phyloP scores from a whole-genome alignment of 805 yeast species.

The Babjeviella inositovora region DNA sequence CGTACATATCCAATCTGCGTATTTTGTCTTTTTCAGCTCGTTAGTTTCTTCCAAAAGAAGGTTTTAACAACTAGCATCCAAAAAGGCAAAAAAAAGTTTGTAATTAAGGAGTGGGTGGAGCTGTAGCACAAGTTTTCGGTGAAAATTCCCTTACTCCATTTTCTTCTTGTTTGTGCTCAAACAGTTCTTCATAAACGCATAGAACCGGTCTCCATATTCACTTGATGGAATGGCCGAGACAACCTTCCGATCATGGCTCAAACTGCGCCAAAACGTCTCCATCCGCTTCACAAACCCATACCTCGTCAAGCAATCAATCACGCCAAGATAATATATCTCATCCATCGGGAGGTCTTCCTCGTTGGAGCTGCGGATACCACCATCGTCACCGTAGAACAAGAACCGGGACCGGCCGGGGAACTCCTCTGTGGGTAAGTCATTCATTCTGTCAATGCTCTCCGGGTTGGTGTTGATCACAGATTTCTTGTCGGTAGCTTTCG shows the following conservation, averaged over 20 bases:
- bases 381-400: constrained; percentile 63
- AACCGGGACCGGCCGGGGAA: constrained; percentile 32
- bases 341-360: constrained; percentile 38
- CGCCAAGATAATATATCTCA: constrained; percentile 77
- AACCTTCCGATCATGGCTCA: constrained; percentile 49
- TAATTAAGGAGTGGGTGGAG: too few species aligned
- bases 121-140: too few species aligned
- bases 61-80: too few species aligned
- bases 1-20: too few species aligned
- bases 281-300: constrained; percentile 58
- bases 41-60: too few species aligned
- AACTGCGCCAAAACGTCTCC: constrained; percentile 75
- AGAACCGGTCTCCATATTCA: constrained; percentile 83
- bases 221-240: constrained; percentile 83
- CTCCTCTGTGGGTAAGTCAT: constrained; percentile 24
- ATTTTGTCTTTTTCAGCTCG: too few species aligned
- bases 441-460: constrained; percentile 17
- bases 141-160: too few species aligned
- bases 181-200: constrained; percentile 46
- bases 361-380: constrained; percentile 70
- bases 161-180: too few species aligned
- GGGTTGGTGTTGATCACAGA: constrained; percentile 27
- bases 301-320: constrained; percentile 84
- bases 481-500: constrained; percentile 17
- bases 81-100: too few species aligned